Base-by-base conservation (phyloP, 805 yeast species). In the Saccharomycopsis synnaedendra region DNA sequence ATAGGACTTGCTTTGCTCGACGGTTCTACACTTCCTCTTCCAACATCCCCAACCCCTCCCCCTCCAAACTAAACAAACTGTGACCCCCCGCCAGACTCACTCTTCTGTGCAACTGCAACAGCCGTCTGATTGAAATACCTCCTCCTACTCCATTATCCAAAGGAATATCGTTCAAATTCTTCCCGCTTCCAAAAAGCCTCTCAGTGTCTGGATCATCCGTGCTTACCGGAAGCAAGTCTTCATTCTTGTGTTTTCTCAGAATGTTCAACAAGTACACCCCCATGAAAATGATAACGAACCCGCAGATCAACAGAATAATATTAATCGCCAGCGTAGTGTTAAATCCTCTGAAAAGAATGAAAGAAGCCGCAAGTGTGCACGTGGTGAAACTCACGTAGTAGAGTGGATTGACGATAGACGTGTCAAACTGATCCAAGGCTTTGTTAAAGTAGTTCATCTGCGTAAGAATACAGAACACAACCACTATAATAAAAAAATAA, bases 371-470 rank as follows among this genome's bases (percentile, higher is more conserved):
- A 57, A 87, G 71, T 0, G 96, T 88, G 44, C 84, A 85, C 0
- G 96, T 86, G 37, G 96, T 87, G 67, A 87, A 88, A 1, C 95
- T 80, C 47, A 87, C 96, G 60, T 88, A 87, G 67, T 87, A 87
- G 52, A 87, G 69, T 33, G 96, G 96, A 63, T 87, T 87, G 48
- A 87, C 96, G 56, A 87, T 85, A 0, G 94, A 84, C 4, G 96
- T 87, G 62, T 88, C 96, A 58, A 87, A 87, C 63, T 85, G 95
- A 57, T 89, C 96, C 59, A 87, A 71, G 0, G 96, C 96, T 68
- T 85, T 88, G 72, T 87, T 87, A 71, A 87, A 85, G 62, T 85
- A 87, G 68, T 85, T 87, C 96, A 87, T 87, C 65, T 87, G 96
- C 4, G 95, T 85, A 57, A 84, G 58, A 56, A 87, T 88, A 65